Evolutionary conservation across 768 basidiomycete genomes (phyloP).

Genomic region (Trametes elegans): DNA sequence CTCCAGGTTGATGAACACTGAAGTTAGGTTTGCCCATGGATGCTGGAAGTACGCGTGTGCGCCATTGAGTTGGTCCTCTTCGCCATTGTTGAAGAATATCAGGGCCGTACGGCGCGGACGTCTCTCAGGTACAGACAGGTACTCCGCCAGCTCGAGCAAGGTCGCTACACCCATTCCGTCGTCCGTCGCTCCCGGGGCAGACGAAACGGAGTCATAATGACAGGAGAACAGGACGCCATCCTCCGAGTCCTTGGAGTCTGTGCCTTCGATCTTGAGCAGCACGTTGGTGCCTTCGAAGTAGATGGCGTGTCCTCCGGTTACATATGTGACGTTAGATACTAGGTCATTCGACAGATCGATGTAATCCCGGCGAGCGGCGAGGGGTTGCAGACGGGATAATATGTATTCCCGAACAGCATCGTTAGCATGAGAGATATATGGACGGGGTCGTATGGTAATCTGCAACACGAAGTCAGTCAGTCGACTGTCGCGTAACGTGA

Average conservation of each 20-base stretch:
- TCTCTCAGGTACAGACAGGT: conserved; percentile 35
- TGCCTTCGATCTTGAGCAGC: conserved; percentile 61
- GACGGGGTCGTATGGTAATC: conserved; percentile 72
- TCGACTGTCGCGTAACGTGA: too few species aligned
- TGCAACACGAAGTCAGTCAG: conserved; percentile 21
- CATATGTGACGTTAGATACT: conserved; percentile 47
- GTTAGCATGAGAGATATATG: conserved; percentile 78
- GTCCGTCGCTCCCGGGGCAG: conserved; percentile 73
- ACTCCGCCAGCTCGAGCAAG: conserved; percentile 59
- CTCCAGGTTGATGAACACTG: conserved; percentile 78
- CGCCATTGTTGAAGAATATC: conserved; percentile 86
- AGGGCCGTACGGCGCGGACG: conserved; percentile 59
- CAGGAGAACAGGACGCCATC: conserved; percentile 69
- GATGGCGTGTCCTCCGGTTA: conserved; percentile 21
- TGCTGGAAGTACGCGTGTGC: conserved; percentile 66
- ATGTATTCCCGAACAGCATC: conserved; percentile 63
- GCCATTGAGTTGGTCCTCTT: conserved; percentile 75
- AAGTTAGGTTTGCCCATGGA: conserved; percentile 65
- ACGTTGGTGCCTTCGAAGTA: conserved; percentile 73
- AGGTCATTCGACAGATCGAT: conserved; percentile 53
- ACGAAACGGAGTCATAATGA: conserved; percentile 81
- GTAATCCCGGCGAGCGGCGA: conserved; percentile 43
- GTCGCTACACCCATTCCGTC: conserved; percentile 74
- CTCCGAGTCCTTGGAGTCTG: conserved; percentile 35
- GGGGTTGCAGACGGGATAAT: conserved; percentile 47